Evolutionary conservation across 192 early-diverging fungal genomes (phyloP).

Genomic region (Backusella australiensis): DNA sequence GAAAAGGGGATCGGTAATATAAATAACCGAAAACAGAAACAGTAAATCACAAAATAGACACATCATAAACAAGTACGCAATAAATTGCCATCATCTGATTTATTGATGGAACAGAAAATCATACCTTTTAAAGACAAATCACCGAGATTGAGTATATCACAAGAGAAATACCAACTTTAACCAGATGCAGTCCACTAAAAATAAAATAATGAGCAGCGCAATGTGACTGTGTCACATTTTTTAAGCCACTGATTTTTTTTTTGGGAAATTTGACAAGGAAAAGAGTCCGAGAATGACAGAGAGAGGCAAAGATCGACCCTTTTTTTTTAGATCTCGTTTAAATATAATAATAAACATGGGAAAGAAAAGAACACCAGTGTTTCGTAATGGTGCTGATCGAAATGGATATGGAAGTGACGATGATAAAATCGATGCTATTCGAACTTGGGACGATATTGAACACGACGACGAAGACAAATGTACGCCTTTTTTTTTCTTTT

Average conservation of each 20-base stretch:
- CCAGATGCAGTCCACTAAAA: not conserved
- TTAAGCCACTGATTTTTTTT: slow-evolving; percentile 5
- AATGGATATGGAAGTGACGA: not conserved
- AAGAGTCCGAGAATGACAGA: not conserved
- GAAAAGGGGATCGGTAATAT: not conserved
- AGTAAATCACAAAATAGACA: not conserved
- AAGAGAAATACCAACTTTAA: not conserved
- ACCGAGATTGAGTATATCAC: not conserved
- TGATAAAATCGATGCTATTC: slow-evolving; percentile 60
- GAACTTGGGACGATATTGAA: slow-evolving; percentile 71
- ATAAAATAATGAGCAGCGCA: not conserved
- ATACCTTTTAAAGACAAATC: not conserved
- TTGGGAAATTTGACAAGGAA: not conserved
- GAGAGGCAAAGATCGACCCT: not conserved
- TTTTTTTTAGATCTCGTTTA: not conserved
- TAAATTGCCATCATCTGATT: not conserved
- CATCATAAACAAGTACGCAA: not conserved
- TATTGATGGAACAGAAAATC: not conserved
- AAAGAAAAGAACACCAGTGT: slow-evolving; percentile 24
- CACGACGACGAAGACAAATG: slow-evolving; percentile 77
- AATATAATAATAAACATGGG: slow-evolving; percentile 14
- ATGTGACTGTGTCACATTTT: slow-evolving; percentile 8
- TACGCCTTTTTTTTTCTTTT: slow-evolving; percentile 18
- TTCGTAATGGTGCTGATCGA: slow-evolving; percentile 19
- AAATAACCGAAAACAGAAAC: not conserved